Evolutionary conservation across 1,284 basidiomycete species (phyloP), one percentile per base, ranked within the genome.

Genomic region (Phlebopus sp.): DNA sequence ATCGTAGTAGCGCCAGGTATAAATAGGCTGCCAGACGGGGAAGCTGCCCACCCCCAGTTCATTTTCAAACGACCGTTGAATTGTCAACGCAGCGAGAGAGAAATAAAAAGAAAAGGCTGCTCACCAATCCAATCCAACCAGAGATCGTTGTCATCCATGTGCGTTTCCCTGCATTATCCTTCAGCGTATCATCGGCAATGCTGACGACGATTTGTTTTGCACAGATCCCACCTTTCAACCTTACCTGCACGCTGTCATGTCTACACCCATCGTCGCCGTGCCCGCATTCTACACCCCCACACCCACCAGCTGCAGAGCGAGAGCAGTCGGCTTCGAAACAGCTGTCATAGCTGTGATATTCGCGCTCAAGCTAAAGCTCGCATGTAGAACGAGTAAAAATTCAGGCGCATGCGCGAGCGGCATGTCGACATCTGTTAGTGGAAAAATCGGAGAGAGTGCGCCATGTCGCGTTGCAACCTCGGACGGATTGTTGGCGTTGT

Each of bases 291-390:
- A 18, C 27, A 14, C 13, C 2, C 27, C 40, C 36, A 14, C 13
- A 2, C n/a, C 40, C 36, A 21, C 3, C 8, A 32, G 49, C n/a
- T 41, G 32, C 2, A 41, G 41, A 18, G 44, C 2, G 30, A 57
- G 56, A 10, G 47, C 46, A 34, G 58, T 58, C 19, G 46, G 59
- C 29, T 63, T 63, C 10, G 49, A 57, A 50, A 59, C 58, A 9
- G 58, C 52, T 9, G 60, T 62, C 32, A 54, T 53, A 11, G 58
- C 54, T 0, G 43, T 60, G 46, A 30, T 59, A 46, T 59, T 59
- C 45, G 46, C 56, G 3, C 56, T 57, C 11, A 59, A 52, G 35
- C 60, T 63, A 34, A 59, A 61, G 49, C 38, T 41, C n/a, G 56
- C 58, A 14, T 59, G 45, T 14, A 58, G 50, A 13, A 41, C 59